Base-by-base conservation (phyloP, 352 stramenopile species). In the Phytophthora ramorum region DNA sequence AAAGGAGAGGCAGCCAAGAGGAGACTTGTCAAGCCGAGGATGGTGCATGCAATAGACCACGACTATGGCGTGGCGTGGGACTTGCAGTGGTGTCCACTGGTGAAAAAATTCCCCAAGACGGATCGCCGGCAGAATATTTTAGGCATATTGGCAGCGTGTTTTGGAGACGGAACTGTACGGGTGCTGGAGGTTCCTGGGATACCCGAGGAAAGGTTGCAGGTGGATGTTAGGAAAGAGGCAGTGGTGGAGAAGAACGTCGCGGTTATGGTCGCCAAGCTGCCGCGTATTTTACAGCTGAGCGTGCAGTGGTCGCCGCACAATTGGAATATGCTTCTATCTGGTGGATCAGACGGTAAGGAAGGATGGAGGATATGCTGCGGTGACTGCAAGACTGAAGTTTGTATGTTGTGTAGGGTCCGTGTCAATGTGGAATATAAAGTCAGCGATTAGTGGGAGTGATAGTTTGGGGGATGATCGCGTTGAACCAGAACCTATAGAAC, bases 1-100 rank as follows among this genome's bases (percentile, higher is more conserved):
- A 58, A 20, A 41, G 26, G 24, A 12, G 52, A 43, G 32, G 22
- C 5, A 3, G 32, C 12, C 6, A 41, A 35, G 41, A 70, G 26
- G 24, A 58, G 10, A 20, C 24, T 54, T 2, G 58, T 71, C 22
- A 76, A 82, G 22, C 85, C 86, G 10, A 62, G 73, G 17, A 66
- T 93, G 7, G 82, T 95, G 54, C 92, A 86, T 45, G 85, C 74
- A 19, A 93, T 96, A 34, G 85, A 90, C 35, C 88, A 96, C 47
- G 50, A 79, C 16, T 82, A 79, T n/a, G 86, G 85, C 13, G 86
- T 92, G 8, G 85, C 77, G 13, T 96, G 88, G 88, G 83, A 92
- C 49, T 56, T 96, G 35, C 85, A 95, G 52, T 96, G 88, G 88
- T 83, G 79, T 24, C 83, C 86, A 13, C 35, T 89, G 19, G 71